Conservation (phyloP, 78 protist genomes). For the Bodo saltans region DNA sequence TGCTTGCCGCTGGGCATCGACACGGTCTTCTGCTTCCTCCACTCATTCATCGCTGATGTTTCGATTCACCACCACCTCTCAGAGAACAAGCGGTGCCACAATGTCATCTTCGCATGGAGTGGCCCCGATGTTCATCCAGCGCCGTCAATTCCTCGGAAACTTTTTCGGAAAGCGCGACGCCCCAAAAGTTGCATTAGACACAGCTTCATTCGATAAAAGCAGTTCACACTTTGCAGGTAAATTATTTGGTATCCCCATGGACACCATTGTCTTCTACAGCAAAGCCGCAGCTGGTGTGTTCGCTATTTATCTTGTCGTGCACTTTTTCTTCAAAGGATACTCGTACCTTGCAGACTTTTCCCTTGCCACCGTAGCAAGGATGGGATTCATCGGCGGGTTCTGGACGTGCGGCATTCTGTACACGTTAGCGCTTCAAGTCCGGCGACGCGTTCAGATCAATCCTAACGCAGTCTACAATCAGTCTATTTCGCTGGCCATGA, state of each 20-base stretch:
- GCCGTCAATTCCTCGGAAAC: neutral
- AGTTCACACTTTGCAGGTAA: neutral
- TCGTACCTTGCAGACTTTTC: neutral
- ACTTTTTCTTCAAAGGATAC: neutral
- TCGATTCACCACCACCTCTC: too few relatives aligned
- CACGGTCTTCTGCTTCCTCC: too few relatives aligned
- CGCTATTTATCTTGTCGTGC: neutral
- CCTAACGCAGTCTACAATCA: neutral
- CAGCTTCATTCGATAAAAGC: neutral
- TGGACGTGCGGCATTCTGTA: neutral
- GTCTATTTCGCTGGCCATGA: neutral
- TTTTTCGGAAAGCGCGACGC: neutral
- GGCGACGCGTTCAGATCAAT: neutral
- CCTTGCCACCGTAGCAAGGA: neutral
- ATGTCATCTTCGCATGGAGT: too few relatives aligned
- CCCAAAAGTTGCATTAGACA: neutral
- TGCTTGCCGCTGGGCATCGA: too few relatives aligned
- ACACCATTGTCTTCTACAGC: neutral
- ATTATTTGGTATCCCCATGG: neutral
- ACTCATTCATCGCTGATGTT: too few relatives aligned
- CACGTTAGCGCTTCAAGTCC: neutral
- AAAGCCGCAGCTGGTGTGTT: neutral
- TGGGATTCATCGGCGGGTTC: neutral
- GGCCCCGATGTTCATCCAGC: too few relatives aligned
- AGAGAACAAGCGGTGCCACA: too few relatives aligned